Evolutionary conservation across 139 green algal species (phyloP), one percentile per base, ranked within the genome.

Genomic region (Pedinophyceae sp.): DNA sequence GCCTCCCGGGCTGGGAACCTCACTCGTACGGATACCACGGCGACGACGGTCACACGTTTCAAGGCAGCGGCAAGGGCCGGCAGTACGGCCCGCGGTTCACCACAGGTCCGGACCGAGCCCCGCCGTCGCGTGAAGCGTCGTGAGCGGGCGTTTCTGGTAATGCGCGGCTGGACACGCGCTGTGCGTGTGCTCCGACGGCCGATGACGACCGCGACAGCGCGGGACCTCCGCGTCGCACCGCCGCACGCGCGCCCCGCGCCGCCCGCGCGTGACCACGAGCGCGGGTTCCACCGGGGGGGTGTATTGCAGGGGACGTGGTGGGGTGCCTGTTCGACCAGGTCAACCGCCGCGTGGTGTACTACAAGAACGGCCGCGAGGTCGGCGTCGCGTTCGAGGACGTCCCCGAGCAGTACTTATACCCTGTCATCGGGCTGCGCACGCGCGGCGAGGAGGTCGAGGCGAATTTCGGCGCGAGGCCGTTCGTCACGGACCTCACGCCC

Each of bases 1-100:
- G 78, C 2, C 69, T 94, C 48, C 85, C 85, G 0, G 85, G 85
- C 10, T 94, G 85, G 85, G 81, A 93, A 49, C 27, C 55, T 0
- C 69, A 81, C 59, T 83, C 69, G 17, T 94, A 89, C 47, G 81
- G 83, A 7, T 89, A 88, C 57, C 80, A 88, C 40, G 80, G 80
- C 0, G 78, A 89, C 50, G 78, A 87, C 50, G 76, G 80, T 16
- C 59, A 77, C 47, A 67, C 69, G 0, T 94, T 94, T 48, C 52
- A 64, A 20, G 73, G 66, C 18, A 59, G 48, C 41, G 74, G 74
- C 23, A 69, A 55, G 20, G 76, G 76, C n/a, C 52, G 49, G 15
- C 29, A 46, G 2, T 84, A 77, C 58, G 76, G 76, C 0, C 76
- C 76, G 13, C 55, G 23, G 2, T 84, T 74, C 55, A 61, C 27